Conservation (phyloP, 352 stramenopile genomes). For the Phytophthora ohioensis region DNA sequence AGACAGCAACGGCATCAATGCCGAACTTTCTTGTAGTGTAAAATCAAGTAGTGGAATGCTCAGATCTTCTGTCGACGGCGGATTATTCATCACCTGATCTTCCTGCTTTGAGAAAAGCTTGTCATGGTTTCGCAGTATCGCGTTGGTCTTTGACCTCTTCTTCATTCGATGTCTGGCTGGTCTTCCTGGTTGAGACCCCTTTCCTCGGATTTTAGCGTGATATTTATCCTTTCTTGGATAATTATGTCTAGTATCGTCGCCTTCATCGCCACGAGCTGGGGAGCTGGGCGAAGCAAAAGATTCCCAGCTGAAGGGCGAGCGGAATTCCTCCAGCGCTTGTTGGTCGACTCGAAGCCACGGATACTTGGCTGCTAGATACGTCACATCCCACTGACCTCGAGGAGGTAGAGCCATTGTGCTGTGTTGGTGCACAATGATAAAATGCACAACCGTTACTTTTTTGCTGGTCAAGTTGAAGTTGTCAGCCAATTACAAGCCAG, state of each 20-base stretch:
- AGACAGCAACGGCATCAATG: slow-evolving; percentile 11
- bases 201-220: not conserved
- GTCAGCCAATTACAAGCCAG: slow-evolving; percentile 15
- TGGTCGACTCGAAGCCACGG: slow-evolving; percentile 78
- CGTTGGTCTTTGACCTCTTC: slow-evolving; percentile 12
- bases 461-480: slow-evolving; percentile 27
- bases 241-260: not conserved
- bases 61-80: not conserved
- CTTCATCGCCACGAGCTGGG: slow-evolving; percentile 8
- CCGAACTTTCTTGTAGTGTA: not conserved
- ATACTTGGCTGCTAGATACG: slow-evolving; percentile 70
- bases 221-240: not conserved
- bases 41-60: not conserved
- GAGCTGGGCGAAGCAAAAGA: slow-evolving; percentile 16
- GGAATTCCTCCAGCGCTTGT: slow-evolving; percentile 71
- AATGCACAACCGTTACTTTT: slow-evolving; percentile 21
- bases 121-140: slow-evolving; percentile 24
- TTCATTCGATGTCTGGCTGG: slow-evolving; percentile 1
- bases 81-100: slow-evolving; percentile 18
- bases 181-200: slow-evolving; percentile 4
- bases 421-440: not conserved
- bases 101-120: slow-evolving; percentile 8
- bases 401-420: slow-evolving; percentile 30
- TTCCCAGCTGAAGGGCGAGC: slow-evolving; percentile 66
- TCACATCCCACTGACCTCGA: slow-evolving; percentile 58